phyloP scores from a whole-genome alignment of 2,329 filamentous ascomycete genomes.

The Fusarium sp. region DNA sequence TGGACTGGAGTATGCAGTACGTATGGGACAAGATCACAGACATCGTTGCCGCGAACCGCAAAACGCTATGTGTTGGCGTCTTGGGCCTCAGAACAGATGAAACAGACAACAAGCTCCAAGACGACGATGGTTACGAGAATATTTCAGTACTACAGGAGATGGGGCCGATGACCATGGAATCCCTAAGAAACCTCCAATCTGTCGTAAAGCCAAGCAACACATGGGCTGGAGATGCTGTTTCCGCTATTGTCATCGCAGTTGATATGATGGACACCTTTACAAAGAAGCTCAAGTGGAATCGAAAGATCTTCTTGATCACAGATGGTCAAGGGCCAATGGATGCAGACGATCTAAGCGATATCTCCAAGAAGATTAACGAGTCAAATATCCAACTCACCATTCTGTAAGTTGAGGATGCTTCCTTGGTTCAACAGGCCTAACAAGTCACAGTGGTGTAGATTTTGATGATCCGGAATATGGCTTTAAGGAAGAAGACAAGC shows the following conservation, averaged over 20 bases:
- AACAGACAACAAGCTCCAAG: slow-evolving; percentile 75
- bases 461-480: slow-evolving; percentile 93
- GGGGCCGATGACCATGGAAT: slow-evolving; percentile 71
- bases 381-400: slow-evolving; percentile 82
- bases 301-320: slow-evolving; percentile 86
- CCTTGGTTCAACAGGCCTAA: slow-evolving; percentile 34
- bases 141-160: slow-evolving; percentile 83
- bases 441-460: slow-evolving; percentile 77
- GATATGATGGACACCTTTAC: slow-evolving; percentile 86
- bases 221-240: slow-evolving; percentile 83
- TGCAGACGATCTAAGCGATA: slow-evolving; percentile 75
- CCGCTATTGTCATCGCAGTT: slow-evolving; percentile 85
- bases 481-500: slow-evolving; percentile 91
- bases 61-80: slow-evolving; percentile 79
- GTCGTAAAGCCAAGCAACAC: slow-evolving; percentile 76
- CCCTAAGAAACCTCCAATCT: slow-evolving; percentile 73
- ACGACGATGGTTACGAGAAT: slow-evolving; percentile 81
- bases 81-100: slow-evolving; percentile 85
- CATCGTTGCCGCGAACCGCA: slow-evolving; percentile 74
- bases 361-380: slow-evolving; percentile 79
- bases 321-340: slow-evolving; percentile 82
- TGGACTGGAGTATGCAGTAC: slow-evolving; percentile 91
- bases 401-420: slow-evolving; percentile 67
- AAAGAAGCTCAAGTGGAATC: slow-evolving; percentile 83
- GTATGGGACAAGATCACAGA: slow-evolving; percentile 90